These are phyloP conservation scores for Nigrograna mackinnonii DNA, from an alignment of 2,329 filamentous ascomycete species.

Conservation along the genomic window DNA sequence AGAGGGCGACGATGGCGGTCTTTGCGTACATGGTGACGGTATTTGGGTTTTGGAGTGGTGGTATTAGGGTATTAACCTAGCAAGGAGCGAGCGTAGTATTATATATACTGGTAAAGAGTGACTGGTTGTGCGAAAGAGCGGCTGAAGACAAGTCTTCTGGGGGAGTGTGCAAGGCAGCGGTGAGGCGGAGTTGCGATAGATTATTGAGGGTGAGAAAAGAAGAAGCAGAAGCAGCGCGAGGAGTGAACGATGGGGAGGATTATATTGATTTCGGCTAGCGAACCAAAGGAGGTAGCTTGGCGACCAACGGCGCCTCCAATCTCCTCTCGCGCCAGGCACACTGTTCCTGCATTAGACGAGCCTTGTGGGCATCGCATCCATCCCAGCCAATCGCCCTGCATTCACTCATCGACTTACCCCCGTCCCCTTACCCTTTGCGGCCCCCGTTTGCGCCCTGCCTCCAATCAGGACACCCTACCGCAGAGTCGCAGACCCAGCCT, in stretches of 20 bases:
- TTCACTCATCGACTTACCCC: no score
- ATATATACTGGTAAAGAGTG: conserved; percentile 22
- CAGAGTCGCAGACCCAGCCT: no score
- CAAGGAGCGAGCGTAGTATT: conserved; percentile 26
- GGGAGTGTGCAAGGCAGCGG: conserved; percentile 6
- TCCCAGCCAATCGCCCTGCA: no score
- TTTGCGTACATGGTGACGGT: conserved; percentile 36
- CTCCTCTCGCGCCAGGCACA: conserved; percentile 8
- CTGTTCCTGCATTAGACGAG: conserved; percentile 27
- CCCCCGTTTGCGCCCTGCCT: no score
- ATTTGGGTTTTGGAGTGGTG: conserved; percentile 9
- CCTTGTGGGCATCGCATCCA: no score
- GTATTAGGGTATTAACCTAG: conserved; percentile 35
- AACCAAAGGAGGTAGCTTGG: background rate
- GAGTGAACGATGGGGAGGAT: conserved; percentile 5
- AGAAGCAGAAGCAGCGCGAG: conserved; percentile 7
- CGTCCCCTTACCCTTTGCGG: no score
- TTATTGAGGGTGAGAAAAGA: conserved; percentile 11
- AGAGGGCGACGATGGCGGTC: conserved; percentile 51
- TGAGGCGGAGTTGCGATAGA: conserved; percentile 3
- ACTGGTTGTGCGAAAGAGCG: conserved; percentile 21
- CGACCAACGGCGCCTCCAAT: conserved; percentile 11
- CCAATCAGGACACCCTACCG: no score
- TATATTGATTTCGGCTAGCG: conserved; percentile 26
- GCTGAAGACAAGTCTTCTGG: conserved; percentile 27